Evolutionary conservation across 78 protist species (phyloP), one percentile per base, ranked within the genome.

Genomic region (Dictyostelium capitatum): DNA sequence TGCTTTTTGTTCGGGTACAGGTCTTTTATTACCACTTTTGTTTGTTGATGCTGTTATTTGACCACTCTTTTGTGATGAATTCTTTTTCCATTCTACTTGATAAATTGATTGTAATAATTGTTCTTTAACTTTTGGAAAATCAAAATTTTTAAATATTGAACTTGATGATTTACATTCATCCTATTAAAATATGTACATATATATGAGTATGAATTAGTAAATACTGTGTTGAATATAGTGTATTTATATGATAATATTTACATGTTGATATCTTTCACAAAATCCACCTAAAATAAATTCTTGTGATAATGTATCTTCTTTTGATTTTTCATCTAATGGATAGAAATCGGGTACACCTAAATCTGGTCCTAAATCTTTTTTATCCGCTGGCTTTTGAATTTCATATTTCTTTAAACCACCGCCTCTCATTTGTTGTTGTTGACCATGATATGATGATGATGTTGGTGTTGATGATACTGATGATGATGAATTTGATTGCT

Each of bases 341-440:
- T 65, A 87, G 56, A 87, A 87, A 37, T 87, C 93, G 6, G 93
- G 93, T 64, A 82, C 83, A 14, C 93, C 93, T 32, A 87, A n/a
- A 30, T 74, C 83, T 8, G 81, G 81, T 2, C 93, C 93, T 17
- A 87, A 37, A 30, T 87, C 93, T 50, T 87, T 87, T 59, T 47
- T 54, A 57, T 87, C 93, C 0, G 93, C 78, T 2, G 93, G 93
- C 77, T 75, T 41, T 32, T 59, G 74, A 15, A 87, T 28, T 23
- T 87, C 93, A 37, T 87, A 87, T 77, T 70, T 48, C n/a, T 87
- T 87, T 10, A 87, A 37, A 7, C 82, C 62, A 28, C 48, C 48
- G 10, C 25, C 37, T 56, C 46, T 54, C 28, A 50, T 46, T 23
- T 19, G 28, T 77, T 77, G 83, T 47, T 59, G 14, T n/a, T 79